phyloP scores from a whole-genome alignment of 305 asterid species.

The Rubia peregrina region DNA sequence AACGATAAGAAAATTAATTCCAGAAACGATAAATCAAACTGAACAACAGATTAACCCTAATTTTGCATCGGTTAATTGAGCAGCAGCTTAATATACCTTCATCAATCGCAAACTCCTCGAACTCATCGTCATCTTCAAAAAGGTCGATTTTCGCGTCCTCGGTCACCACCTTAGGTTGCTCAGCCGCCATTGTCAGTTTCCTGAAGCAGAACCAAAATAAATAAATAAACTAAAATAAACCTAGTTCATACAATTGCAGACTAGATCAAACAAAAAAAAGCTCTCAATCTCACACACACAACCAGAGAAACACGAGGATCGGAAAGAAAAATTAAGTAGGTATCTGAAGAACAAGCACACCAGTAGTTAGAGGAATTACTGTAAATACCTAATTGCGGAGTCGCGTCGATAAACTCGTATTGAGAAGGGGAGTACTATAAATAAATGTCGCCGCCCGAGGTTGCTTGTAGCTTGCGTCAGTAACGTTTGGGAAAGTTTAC shows the following conservation, averaged over 20 bases:
- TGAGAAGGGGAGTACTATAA: neutral
- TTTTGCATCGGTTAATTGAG: neutral
- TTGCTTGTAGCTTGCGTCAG: neutral
- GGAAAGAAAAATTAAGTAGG: neutral
- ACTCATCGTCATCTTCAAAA: slow-evolving; percentile 88
- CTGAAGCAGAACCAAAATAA: slow-evolving; percentile 1
- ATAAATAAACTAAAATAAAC: neutral
- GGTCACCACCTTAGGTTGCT: slow-evolving; percentile 44
- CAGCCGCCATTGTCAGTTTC: slow-evolving; percentile 46
- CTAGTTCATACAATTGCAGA: neutral
- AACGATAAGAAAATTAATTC: neutral
- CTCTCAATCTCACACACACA: neutral
- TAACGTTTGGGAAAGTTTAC: neutral
- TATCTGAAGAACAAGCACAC: neutral
- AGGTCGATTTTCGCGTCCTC: slow-evolving; percentile 74
- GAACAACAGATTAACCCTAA: neutral
- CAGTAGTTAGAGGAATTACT: neutral
- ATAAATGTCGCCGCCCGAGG: neutral
- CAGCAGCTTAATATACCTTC: slow-evolving; percentile 38
- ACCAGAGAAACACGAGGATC: neutral
- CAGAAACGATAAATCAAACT: neutral
- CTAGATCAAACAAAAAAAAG: neutral
- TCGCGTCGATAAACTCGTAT: neutral
- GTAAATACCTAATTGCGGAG: neutral
- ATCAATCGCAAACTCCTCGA: slow-evolving; percentile 80